Evolutionary conservation across 2,329 filamentous ascomycete species (phyloP).

Genomic region (Exophiala phaeomuriformis): DNA sequence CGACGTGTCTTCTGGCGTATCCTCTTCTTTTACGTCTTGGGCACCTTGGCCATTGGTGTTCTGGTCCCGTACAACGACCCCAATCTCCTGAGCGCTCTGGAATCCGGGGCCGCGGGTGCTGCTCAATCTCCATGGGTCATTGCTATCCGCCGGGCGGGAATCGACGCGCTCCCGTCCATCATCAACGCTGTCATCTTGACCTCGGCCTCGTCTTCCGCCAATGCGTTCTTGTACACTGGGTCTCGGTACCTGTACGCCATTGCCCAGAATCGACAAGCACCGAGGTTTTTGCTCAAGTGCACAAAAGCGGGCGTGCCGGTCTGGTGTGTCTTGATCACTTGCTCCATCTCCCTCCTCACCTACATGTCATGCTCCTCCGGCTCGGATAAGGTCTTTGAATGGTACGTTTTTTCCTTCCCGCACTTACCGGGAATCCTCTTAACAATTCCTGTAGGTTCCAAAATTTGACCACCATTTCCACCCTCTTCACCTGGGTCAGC

Average conservation of each 20-base stretch:
- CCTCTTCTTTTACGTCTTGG: constrained; percentile 69
- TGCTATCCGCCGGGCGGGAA: constrained; percentile 45
- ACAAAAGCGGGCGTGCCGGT: constrained; percentile 55
- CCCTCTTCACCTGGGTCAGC: constrained; percentile 58
- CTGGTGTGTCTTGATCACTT: constrained; percentile 59
- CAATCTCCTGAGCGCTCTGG: constrained; percentile 46
- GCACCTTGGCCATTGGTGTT: constrained; percentile 70
- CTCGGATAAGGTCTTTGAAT: constrained; percentile 59
- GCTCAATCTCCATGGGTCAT: constrained; percentile 49
- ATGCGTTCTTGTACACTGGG: constrained; percentile 55
- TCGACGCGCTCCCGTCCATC: constrained; percentile 60
- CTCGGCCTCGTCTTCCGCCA: constrained; percentile 62
- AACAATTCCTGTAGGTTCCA: constrained; percentile 6
- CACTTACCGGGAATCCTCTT: not conserved
- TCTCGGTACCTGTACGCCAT: constrained; percentile 46
- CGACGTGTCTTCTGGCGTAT: constrained; percentile 46
- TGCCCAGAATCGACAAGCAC: constrained; percentile 45
- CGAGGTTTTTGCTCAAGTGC: constrained; percentile 51
- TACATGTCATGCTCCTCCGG: constrained; percentile 62
- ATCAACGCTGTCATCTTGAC: constrained; percentile 70
- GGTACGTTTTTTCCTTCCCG: constrained; percentile 40
- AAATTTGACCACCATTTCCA: constrained; percentile 29
- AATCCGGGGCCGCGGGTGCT: constrained; percentile 31
- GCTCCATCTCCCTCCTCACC: constrained; percentile 59
- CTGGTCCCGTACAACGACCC: constrained; percentile 60